Base-by-base conservation (phyloP, 2,329 filamentous ascomycete genomes). In the Claviceps sorghi region DNA sequence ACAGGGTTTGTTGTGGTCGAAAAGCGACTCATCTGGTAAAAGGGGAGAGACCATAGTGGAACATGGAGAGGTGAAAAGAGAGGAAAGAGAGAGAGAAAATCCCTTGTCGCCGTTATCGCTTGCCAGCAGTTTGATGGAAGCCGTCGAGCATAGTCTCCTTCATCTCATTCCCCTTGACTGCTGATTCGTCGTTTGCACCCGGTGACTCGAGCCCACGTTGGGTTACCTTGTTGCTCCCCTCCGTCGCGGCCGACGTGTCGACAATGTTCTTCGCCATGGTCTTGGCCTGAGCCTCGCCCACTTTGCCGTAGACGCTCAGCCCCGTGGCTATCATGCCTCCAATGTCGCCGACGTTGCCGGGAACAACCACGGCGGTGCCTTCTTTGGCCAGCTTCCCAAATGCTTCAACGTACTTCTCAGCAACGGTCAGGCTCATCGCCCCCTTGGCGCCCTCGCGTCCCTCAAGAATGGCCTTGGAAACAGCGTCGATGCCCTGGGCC, bases 351-450 rank as follows among this genome's bases (percentile, higher is more conserved):
- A 98, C 88, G 63, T 98, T 97, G 11, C 93, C 93, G 0, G 93
- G 93, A 15, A 98, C 90, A 21, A 98, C 88, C 30, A 98, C 85
- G 4, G 89, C 87, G 3, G 93, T 98, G 61, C 93, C 88, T 73
- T 98, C 90, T 71, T 91, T 93, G 49, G 93, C 93, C 60, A 98
- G 74, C 65, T 90, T 88, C 59, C 79, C 84, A 64, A 97, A 98
- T 4, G 93, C 93, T 46, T 94, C 91, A 50, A 98, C 93, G 62
- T 98, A 98, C 71, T 96, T 95, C 78, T 98, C 93, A 0, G 93
- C 93, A 9, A 98, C 88, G 15, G 79, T 87, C 56, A 98, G 71
- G 62, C 87, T 90, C 45, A 98, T 78, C 29, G 93, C 93, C 36
- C 82, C 80, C 65, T 93, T 85, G 2, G 93, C 93, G 52, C 83